Evolutionary conservation across 768 basidiomycete species (phyloP), one percentile per base, ranked within the genome.

Genomic region (Cytidiella melzeri): DNA sequence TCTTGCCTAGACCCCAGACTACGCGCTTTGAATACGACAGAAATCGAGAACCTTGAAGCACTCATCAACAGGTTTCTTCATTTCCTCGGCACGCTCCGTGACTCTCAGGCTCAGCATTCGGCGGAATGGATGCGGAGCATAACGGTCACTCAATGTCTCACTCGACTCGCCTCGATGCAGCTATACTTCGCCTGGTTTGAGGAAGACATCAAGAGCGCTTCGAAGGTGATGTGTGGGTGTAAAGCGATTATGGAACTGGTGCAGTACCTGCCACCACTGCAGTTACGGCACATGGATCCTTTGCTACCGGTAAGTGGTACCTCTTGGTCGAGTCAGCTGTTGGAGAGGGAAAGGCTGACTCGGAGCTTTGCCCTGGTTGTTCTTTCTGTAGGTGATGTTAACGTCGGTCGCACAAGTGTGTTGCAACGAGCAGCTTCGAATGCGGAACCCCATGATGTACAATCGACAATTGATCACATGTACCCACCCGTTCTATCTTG

Each of bases 121-220:
- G 51, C 47, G 1, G 41, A 45, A 6, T 30, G 67, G 4, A 66
- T 42, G 13, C 62, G 75, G 18, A 66, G 64, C 23, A 49, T 72
- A n/a, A 53, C 76, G 21, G 61, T 80, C 26, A 73, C 71, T 2
- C 77, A 77, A 56, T 70, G 74, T 21, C 64, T 81, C 18, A 67
- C 72, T 15, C 68, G 75, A 26, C 70, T 71, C 1, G 75, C 79
- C 27, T 69, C 68, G 3, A 77, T 80, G 57, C 76, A 76, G 58
- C 70, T 81, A 20, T 75, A 79, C 43, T 68, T 68, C 50, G 67
- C 70, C 5, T 78, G 77, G 55, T 66, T 70, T 6, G 72, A 73
- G 50, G 59, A 68, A 4, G 63, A 64, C 37, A 48, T 51, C 11
- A 40, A 43, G 36, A 51, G 44, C 36, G 39, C 45, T 1, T 36